These are phyloP conservation scores for Laetiporus sulphureus DNA, from an alignment of 1,284 basidiomycete species.

Conservation along the genomic window DNA sequence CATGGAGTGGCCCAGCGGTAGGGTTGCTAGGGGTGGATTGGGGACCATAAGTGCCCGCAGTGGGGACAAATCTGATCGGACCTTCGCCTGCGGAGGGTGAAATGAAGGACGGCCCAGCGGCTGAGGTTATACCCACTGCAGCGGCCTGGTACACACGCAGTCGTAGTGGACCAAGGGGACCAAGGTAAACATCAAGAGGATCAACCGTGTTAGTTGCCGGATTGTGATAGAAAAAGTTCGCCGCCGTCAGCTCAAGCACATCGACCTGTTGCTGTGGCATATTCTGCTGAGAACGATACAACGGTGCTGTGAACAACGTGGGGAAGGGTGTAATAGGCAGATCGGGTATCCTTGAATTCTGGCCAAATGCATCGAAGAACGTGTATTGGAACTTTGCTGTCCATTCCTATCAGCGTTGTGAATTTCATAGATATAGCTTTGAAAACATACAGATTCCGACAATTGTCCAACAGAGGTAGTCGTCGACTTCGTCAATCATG, in stretches of 20 bases:
- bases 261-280: too few relatives aligned
- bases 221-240: constrained; percentile 77
- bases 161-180: constrained; percentile 78
- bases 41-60: not conserved
- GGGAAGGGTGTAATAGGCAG: constrained; percentile 86
- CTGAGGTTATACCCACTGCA: constrained; percentile 24
- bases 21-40: not conserved
- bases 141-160: constrained; percentile 66
- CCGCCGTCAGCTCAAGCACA: constrained; percentile 68
- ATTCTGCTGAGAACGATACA: constrained; percentile 45
- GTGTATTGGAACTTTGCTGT: constrained; percentile 88
- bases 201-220: constrained; percentile 54
- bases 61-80: constrained; percentile 1
- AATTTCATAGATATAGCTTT: not conserved
- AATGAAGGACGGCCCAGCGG: constrained; percentile 48
- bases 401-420: constrained; percentile 12
- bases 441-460: constrained; percentile 82
- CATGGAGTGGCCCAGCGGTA: constrained; percentile 46
- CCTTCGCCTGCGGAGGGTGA: not conserved
- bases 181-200: constrained; percentile 85
- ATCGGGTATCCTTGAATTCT: constrained; percentile 68
- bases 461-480: constrained; percentile 94
- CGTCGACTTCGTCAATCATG: constrained; percentile 83
- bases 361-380: constrained; percentile 86
- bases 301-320: constrained; percentile 75